A percentile compares a stretch with the other conserved stretches of the same genome.
phyloP scores from a whole-genome alignment of 2,329 filamentous ascomycete species.

The Remersonia thermophila region DNA sequence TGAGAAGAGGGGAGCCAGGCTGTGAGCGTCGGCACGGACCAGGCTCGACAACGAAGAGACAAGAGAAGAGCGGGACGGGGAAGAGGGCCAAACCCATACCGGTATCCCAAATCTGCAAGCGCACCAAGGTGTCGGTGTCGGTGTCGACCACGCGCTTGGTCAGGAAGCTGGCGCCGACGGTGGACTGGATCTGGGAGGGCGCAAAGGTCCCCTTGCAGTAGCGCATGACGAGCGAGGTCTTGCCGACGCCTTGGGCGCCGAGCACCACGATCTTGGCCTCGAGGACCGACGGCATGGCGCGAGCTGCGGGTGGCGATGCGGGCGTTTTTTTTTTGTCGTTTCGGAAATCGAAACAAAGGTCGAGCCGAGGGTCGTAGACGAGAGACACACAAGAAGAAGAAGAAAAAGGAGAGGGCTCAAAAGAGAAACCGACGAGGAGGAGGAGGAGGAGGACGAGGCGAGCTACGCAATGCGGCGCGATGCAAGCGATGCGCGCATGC shows the following conservation, averaged over 20 bases:
- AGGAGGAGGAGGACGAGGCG: too few species aligned
- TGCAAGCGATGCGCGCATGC: too few species aligned
- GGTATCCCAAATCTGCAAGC: constrained; percentile 95
- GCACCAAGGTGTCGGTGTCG: constrained; percentile 73
- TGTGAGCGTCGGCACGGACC: too few species aligned
- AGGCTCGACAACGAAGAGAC: not conserved
- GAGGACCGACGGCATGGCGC: constrained; percentile 42
- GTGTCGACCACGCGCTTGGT: constrained; percentile 71
- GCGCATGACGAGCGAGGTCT: constrained; percentile 65
- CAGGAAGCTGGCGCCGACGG: constrained; percentile 70
- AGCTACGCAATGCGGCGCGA: too few species aligned
- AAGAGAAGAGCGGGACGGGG: not conserved
- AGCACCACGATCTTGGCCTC: constrained; percentile 75
- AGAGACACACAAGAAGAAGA: too few species aligned
- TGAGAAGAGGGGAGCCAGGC: constrained; percentile 19
- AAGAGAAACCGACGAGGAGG: too few species aligned
- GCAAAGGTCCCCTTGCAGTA: constrained; percentile 63
- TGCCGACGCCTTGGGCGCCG: constrained; percentile 67
- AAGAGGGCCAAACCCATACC: too few species aligned
- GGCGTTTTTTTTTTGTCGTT: constrained; percentile 2
- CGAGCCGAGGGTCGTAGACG: too few species aligned
- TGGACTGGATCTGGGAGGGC: constrained; percentile 51
- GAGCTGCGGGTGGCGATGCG: too few species aligned
- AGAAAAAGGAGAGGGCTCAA: too few species aligned
- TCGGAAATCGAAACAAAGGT: not conserved